Evolutionary conservation across 345 rosid genomes (phyloP), one percentile per base, ranked within the genome.

Genomic region (Adansonia digitata): DNA sequence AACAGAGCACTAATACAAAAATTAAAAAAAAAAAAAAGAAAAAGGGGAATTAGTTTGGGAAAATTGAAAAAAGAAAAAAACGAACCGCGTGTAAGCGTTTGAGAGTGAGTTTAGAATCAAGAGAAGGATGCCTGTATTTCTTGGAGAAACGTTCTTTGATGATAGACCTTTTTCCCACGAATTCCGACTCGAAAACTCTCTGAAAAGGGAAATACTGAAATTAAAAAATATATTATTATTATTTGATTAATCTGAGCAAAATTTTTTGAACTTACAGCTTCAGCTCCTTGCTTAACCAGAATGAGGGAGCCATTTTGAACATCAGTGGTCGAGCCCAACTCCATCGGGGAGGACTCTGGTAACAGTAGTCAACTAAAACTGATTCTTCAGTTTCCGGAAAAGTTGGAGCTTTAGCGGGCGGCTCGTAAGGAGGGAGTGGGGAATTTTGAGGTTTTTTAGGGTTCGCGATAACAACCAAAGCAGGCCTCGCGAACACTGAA

Each of bases 101-200:
- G 52, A 82, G 82, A 62, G 97, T 96, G 60, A 96, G 90, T 60
- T 96, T 96, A 2, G 90, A 79, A 87, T 96, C 97, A 81, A 96
- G 70, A 76, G 86, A 53, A 11, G 99, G 99, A 75, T 93, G 99
- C 80, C 99, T 82, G 80, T 93, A 96, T 83, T 93, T 92, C 88
- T 96, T 96, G 0, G 99, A 90, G 86, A 96, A 96, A 1, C 98
- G 86, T 65, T 93, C 97, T 45, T 96, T 96, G 60, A 95, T 74
- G 3, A 93, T 75, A 15, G 85, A 93, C 78, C 78, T 84, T 79
- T 88, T 91, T 73, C 94, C 97, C 12, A 84, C 92, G 80, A 95
- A 95, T 27, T 68, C 79, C 7, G 93, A 90, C 79, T 89, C 94
- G 24, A 91, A 95, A 74, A 95, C 90, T 48, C 91, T 88, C 99